Base-by-base conservation (phyloP, 371 early-diverging fungal genomes). In the Enterocytospora artemiae region DNA sequence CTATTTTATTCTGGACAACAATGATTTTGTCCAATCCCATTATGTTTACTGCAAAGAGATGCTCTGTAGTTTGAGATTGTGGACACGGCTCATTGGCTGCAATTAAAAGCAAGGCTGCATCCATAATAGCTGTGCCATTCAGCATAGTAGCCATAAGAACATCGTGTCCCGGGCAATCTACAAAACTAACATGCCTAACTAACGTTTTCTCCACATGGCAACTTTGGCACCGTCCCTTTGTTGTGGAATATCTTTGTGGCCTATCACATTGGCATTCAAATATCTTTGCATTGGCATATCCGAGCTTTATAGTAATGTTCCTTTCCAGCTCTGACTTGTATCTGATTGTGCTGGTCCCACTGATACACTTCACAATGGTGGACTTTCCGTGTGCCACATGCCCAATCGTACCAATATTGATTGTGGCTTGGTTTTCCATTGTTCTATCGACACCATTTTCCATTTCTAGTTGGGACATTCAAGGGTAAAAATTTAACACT, bases 381-480 rank as follows among this genome's bases (percentile, higher is more conserved):
- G 94, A 91, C 85, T 98, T 98, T 74, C 99, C 97, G 85, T 98
- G 99, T 53, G 99, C 97, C 73, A 98, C 99, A 83, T 98, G 99
- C 54, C 99, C 99, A 78, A 98, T 96, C 52, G 96, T 98, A 74
- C 91, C 92, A 73, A 97, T 91, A 83, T 96, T 97, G 73, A 97
- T 87, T 78, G 95, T 96, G 27, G 95, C 73, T 66, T 77, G 77
- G 18, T 71, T 62, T 37, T 55, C 41, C 24, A 70, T 61, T 28
- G 43, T 32, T 43, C 55, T 41, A 16, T 27, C 22, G 36, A n/a
- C 46, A 30, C 49, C 44, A n/a, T 33, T 56, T 54, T 53, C n/a
- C n/a, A n/a, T n/a, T n/a, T n/a, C n/a, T n/a, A n/a, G n/a, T n/a
- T n/a, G n/a, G n/a, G n/a, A n/a, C n/a, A n/a, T n/a, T n/a, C n/a